A percentile compares a stretch with the other conserved stretches of the same genome.
phyloP scores from a whole-genome alignment of 1,284 basidiomycete species.

The Tetrapyrgos nigripes region DNA sequence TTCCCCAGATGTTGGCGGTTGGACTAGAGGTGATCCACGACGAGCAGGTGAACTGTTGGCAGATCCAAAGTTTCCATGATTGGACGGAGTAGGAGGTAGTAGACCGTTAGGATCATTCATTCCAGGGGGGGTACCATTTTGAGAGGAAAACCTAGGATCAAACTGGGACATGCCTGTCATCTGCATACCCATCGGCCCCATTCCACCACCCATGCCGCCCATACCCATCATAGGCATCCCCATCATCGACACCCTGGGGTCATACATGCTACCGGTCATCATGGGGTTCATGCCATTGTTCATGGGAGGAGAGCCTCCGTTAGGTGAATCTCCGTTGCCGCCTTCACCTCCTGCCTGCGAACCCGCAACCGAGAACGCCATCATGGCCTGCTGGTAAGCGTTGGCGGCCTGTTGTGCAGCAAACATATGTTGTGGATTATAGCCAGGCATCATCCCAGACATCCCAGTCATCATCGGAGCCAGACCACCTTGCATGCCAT shows the following conservation, averaged over 20 bases:
- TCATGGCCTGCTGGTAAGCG: constrained; percentile 92
- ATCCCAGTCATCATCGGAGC: constrained; percentile 55
- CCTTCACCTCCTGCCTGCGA: constrained; percentile 69
- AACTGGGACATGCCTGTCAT: constrained; percentile 66
- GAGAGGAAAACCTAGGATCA: constrained; percentile 59
- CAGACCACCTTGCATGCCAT: constrained; percentile 36
- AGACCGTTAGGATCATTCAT: constrained; percentile 34
- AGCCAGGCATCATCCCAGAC: constrained; percentile 70
- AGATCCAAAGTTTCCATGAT: constrained; percentile 32
- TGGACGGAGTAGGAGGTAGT: constrained; percentile 40
- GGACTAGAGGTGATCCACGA: constrained; percentile 48
- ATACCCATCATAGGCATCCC: constrained; percentile 55
- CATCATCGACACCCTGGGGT: constrained; percentile 63
- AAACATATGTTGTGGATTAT: constrained; percentile 86
- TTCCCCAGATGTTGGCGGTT: constrained; percentile 32
- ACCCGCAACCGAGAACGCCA: constrained; percentile 83
- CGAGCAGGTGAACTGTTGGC: constrained; percentile 47
- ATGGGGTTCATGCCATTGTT: no score
- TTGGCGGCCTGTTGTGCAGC: constrained; percentile 89
- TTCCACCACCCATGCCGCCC: constrained; percentile 45
- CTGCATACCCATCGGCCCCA: constrained; percentile 60
- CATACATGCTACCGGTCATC: constrained; percentile 61
- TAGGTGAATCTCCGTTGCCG: constrained; percentile 27
- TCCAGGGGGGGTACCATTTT: constrained; percentile 25
- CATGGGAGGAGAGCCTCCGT: constrained; percentile 28